Evolutionary conservation across 2,329 filamentous ascomycete genomes (phyloP), one percentile per base, ranked within the genome.

Genomic region (Monilinia polystroma): DNA sequence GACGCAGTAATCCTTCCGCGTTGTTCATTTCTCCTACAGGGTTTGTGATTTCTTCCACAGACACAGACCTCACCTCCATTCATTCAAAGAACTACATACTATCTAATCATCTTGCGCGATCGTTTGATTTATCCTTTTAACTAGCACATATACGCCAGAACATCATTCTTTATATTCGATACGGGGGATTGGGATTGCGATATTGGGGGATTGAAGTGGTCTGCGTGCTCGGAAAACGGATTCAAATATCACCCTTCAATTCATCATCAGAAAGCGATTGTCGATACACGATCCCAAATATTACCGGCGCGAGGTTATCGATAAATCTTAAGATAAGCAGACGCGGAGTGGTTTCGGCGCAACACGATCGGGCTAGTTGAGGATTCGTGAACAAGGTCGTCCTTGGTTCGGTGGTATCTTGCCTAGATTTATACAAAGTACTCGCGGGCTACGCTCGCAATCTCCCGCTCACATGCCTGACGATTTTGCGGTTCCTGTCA

Each of bases 401-500:
- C 45, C 58, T 62, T 51, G 58, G 32, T 51, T 38, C 35, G 49
- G 12, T 52, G 12, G 49, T 29, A 2, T 7, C 26, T 12, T 12
- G 23, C 16, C 49, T 29, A 26, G 49, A 52, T 29, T 26, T 38
- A 62, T 38, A 62, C 16, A 16, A 47, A 41, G 4, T 51, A 38
- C 14, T 62, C 58, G 45, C 58, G 58, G 32, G 58, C 45, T 20
- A 51, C 58, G 45, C 58, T 60, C 45, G 58, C 16, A 38, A 60
- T n/a, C 45, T 51, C 58, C 58, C 58, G 58, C 58, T 3, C 45
- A 62, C 26, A 67, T 67, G 66, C 35, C 43, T 35, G 70, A 69
- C 70, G 69, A 73, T 63, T 67, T 73, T 60, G 70, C 70, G 32
- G 54, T 71, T 63, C 73, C 73, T 20, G 71, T 76, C 26, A 74